Evolutionary conservation across 495 filamentous ascomycete species (phyloP), one percentile per base, ranked within the genome.

Genomic region (Trichoderma virens): DNA sequence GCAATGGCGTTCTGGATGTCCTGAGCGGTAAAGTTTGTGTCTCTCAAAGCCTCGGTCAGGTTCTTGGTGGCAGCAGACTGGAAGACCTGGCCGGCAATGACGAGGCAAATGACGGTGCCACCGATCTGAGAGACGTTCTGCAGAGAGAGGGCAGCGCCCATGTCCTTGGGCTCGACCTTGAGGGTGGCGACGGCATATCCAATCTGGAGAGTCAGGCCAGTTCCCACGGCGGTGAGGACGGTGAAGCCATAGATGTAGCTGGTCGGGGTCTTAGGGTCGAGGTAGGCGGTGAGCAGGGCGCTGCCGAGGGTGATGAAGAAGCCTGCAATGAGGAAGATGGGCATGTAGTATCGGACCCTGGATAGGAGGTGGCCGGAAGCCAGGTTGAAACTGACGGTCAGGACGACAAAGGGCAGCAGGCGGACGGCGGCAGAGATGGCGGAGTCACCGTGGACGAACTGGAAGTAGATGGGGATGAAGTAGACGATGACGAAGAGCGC

Each of bases 381-480:
- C 20, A 86, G 70, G 60, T 73, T 77, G 51, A 73, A 69, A 64
- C 76, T 69, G 23, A 87, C 78, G 56, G 80, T 68, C 5, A 85
- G 60, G 61, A 80, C 59, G 60, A 88, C 76, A 62, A 82, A 86
- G 2, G 88, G 86, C 3, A 89, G 76, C 2, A 88, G 75, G 7
- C 82, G 77, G 1, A 87, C 80, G 3, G 77, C 84, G 1, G 85
- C 73, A 51, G 73, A 65, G 14, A 86, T 70, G 7, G 83, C 77
- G 0, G 67, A 69, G 66, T 86, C 83, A 30, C 69, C 72, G 23
- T 73, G 74, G 0, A 78, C 78, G 69, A 88, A 88, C 64, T 85
- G 83, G 71, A 87, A 88, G 73, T 79, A 86, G 41, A 86, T 69
- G 0, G 85, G 86, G 62, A 82, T 75, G 66, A 76, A 78, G 65